Evolutionary conservation across 306 rosid species (phyloP), one percentile per base, ranked within the genome.

Genomic region (Ceratonia siliqua): DNA sequence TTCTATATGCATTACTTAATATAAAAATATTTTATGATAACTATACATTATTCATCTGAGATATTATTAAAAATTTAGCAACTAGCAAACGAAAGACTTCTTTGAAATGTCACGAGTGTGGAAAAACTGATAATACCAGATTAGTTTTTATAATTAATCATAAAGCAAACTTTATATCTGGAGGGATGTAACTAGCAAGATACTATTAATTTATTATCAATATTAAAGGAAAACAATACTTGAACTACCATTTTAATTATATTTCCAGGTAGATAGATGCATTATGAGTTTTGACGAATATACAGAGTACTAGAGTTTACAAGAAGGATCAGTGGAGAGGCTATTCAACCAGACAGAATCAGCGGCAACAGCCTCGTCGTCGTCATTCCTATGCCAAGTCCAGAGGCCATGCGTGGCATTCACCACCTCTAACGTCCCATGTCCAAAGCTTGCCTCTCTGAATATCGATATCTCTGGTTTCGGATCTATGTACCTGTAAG

Each of bases 381-480:
- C 77, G 27, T 91, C 87, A 70, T 91, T 90, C 84, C 82, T 61
- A 73, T 87, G 89, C 96, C 98, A 94, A 2, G 80, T 78, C 96
- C 98, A 94, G 0, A 10, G 82, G 13, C 96, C 98, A 80, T 86
- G 86, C 4, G 89, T 83, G 54, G 79, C 84, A 71, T 94, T 92
- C 75, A 79, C 74, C 66, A 92, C 86, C 32, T 90, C 84, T 0
- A 94, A 49, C 41, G 5, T 30, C 12, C 99, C 97, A 58, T 92
- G 95, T 62, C 99, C 97, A 78, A 87, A 94, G 83, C 95, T 94
- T 0, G 93, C 95, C 57, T 92, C 93, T 81, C 96, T 86, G 72
- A 84, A 86, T 10, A 82, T 0, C 24, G 99, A 94, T 78, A 86
- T 92, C 12, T 75, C 68, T 11, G 95, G 99, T 77, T 85, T 74